phyloP scores from a whole-genome alignment of 2,329 filamentous ascomycete genomes.

The Aspergillus neotritici region DNA sequence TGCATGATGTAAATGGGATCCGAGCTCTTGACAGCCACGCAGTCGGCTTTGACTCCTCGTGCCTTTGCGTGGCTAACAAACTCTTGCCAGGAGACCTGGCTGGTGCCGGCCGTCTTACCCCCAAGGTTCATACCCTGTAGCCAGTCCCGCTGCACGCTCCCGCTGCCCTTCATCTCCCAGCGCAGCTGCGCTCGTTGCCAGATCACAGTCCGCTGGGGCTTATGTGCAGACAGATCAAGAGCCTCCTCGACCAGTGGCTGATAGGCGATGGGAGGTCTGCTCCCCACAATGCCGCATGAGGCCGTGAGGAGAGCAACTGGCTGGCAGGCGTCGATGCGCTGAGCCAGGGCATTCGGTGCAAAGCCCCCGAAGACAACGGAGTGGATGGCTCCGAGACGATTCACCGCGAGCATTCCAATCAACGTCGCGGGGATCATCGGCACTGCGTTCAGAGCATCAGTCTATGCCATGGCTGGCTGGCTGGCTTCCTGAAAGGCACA shows the following conservation, averaged over 20 bases:
- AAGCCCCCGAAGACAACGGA: conserved; percentile 95
- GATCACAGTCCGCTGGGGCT: background rate
- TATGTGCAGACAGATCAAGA: background rate
- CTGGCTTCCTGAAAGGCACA: conserved; percentile 2
- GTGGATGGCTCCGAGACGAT: conserved; percentile 86
- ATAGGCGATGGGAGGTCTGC: conserved; percentile 1
- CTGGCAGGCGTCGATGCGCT: conserved; percentile 80
- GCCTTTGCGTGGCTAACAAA: background rate
- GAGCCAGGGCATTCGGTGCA: conserved; percentile 84
- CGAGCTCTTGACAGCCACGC: conserved; percentile 43
- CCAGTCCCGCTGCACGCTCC: background rate
- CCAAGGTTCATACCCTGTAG: background rate
- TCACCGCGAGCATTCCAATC: conserved; percentile 78
- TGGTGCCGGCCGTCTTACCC: conserved; percentile 68
- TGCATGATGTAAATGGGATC: conserved; percentile 94
- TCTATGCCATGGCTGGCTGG: background rate
- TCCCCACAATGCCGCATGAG: conserved; percentile 28
- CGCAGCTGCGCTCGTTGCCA: conserved; percentile 82
- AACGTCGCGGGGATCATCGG: conserved; percentile 96
- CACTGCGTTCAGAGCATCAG: conserved; percentile 36
- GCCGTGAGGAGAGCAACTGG: conserved; percentile 90
- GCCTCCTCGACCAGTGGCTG: conserved; percentile 1
- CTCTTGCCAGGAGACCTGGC: conserved; percentile 80
- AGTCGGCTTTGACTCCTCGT: conserved; percentile 2
- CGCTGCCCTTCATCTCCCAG: conserved; percentile 58